Percentiles rank a stretch among this genome's conserved stretches.
These are phyloP conservation scores for Lunasporangiospora selenospora DNA, from an alignment of 192 early-diverging fungal genomes.

Conservation along the genomic window DNA sequence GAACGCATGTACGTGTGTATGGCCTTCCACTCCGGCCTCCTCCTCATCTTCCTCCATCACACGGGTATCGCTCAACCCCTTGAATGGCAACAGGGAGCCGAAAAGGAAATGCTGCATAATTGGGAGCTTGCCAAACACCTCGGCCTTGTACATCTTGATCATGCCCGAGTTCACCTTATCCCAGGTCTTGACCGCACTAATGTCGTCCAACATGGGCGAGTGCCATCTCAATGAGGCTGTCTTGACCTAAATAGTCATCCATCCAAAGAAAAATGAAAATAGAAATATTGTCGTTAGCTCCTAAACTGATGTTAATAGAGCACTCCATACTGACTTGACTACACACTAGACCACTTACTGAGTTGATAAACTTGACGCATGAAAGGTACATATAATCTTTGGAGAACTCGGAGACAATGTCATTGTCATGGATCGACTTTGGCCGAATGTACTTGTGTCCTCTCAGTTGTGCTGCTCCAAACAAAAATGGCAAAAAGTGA, in stretches of 20 bases:
- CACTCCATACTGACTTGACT: too few species aligned
- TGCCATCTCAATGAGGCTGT: slow-evolving; percentile 83
- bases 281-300: background rate
- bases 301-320: background rate
- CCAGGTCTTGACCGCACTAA: slow-evolving; percentile 83
- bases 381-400: slow-evolving; percentile 96
- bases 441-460: slow-evolving; percentile 92
- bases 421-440: slow-evolving; percentile 91
- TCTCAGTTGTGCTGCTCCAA: slow-evolving; percentile 87
- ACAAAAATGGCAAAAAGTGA: slow-evolving; percentile 95
- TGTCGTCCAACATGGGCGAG: slow-evolving; percentile 97
- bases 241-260: slow-evolving; percentile 51
- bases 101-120: slow-evolving; percentile 99
- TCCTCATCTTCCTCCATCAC: slow-evolving; percentile 48
- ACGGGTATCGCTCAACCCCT: slow-evolving; percentile 52
- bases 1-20: slow-evolving; percentile 69
- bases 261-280: background rate
- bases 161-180: slow-evolving; percentile 92
- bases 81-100: slow-evolving; percentile 83
- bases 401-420: slow-evolving; percentile 89
- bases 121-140: slow-evolving; percentile 93
- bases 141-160: slow-evolving; percentile 95
- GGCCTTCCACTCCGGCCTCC: slow-evolving; percentile 62
- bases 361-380: slow-evolving; percentile 93
- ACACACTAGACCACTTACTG: slow-evolving; percentile 64